Base-by-base conservation (phyloP, 2,329 filamentous ascomycete genomes). In the Fusarium brevicatenulatum region DNA sequence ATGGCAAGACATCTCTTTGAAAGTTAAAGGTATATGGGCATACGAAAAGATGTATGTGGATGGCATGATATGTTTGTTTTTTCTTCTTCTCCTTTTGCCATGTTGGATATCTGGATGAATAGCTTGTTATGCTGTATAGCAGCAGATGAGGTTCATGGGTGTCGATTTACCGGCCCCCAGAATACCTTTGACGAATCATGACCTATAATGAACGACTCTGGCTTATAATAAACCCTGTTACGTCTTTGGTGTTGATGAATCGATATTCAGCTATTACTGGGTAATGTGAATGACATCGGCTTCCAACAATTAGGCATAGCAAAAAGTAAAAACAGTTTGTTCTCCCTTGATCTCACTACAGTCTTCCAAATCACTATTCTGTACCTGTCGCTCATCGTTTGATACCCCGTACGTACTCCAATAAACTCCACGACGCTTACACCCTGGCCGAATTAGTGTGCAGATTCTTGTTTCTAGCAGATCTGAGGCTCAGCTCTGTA, bases 131-230 rank as follows among this genome's bases (percentile, higher is more conserved):
- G 50, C 43, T 55, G 63, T 62, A 60, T 25, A 46, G 49, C 49
- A 72, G 43, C 56, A 32, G 40, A 58, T 36, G 40, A 55, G 55
- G 57, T 53, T 55, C 40, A 49, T 53, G 42, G 42, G 47, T 23
- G 52, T 59, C 58, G 58, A 61, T 72, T 52, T 71, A 53, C 42
- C 39, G 46, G 39, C 44, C 39, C 42, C 30, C 58, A 64, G 66
- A 75, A 62, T 55, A 72, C 57, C 67, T 70, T 70, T 69, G 53
- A 78, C 70, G 75, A 78, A 76, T 78, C 68, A 78, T 66, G 76
- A 78, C 49, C 54, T 66, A 58, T 71, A 61, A 74, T 58, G 69
- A 71, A 74, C 54, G 60, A 66, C 32, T 28, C 28, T 61, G 34
- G 53, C 40, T 59, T 40, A 49, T 25, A 40, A 52, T 46, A 39